Conservation (phyloP, 106 monocot genomes). For the Dioscorea zingiberensis region DNA sequence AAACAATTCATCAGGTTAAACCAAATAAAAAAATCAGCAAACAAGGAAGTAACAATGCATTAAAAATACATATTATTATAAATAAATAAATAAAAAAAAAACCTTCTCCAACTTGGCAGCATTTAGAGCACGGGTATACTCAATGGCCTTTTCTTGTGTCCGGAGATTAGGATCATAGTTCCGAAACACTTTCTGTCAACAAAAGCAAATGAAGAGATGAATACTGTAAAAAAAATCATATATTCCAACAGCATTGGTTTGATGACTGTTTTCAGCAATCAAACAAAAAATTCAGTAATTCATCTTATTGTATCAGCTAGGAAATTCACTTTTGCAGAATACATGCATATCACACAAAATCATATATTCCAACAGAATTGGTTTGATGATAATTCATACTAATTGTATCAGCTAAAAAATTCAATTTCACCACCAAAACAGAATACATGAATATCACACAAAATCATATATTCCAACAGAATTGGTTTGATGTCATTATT, state of each 20-base stretch:
- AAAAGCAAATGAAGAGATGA: neutral
- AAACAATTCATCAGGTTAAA: neutral
- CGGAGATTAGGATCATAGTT: slow-evolving; percentile 88
- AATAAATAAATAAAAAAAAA: neutral
- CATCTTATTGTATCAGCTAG: no score
- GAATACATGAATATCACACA: no score
- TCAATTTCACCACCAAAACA: no score
- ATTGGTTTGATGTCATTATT: neutral
- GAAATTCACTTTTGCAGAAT: no score
- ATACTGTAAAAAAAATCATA: neutral
- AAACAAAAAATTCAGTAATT: no score
- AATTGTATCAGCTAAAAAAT: no score
- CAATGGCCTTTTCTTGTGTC: slow-evolving; percentile 78
- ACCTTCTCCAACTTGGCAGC: slow-evolving; percentile 97
- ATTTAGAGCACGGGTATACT: slow-evolving; percentile 81
- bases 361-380: neutral
- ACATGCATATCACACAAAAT: no score
- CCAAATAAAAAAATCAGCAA: neutral
- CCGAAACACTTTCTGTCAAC: slow-evolving; percentile 78
- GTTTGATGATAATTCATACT: no score
- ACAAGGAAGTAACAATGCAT: neutral
- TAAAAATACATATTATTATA: neutral
- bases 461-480: neutral
- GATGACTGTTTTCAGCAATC: no score
- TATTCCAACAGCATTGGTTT: neutral